Conservation (phyloP, 257 asterid species). For the Linaria vulgaris region DNA sequence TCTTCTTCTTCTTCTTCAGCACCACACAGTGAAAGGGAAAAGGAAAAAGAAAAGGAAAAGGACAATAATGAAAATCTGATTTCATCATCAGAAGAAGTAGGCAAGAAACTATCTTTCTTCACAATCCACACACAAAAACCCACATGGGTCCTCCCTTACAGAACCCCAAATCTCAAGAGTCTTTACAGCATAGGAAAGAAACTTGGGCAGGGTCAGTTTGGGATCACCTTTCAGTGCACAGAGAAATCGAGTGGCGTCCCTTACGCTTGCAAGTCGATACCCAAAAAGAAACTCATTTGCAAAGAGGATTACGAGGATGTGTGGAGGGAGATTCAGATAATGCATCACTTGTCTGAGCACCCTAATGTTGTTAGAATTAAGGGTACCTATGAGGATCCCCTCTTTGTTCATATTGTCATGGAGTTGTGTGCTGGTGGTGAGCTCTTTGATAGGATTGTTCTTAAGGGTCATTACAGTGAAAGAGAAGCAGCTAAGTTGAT, state of each 20-base stretch:
- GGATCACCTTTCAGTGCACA: slow-evolving; percentile 30
- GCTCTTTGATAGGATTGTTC: slow-evolving; percentile 49
- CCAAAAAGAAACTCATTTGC: slow-evolving; percentile 30
- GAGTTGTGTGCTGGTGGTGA: slow-evolving; percentile 58
- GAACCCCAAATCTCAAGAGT: background rate
- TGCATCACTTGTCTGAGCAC: slow-evolving; percentile 38
- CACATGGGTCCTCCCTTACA: slow-evolving; percentile 11
- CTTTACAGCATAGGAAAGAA: slow-evolving; percentile 32
- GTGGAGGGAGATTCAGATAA: slow-evolving; percentile 35
- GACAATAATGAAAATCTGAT: too few species aligned
- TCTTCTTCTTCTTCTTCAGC: too few species aligned
- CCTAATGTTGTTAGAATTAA: slow-evolving; percentile 43
- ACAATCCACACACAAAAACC: background rate
- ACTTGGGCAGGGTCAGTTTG: slow-evolving; percentile 36
- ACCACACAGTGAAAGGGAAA: too few species aligned
- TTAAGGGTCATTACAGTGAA: slow-evolving; percentile 47
- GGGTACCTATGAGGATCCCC: slow-evolving; percentile 42
- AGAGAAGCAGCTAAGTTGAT: slow-evolving; percentile 47
- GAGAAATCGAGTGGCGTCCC: slow-evolving; percentile 22
- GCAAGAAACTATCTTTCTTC: background rate
- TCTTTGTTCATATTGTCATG: slow-evolving; percentile 46
- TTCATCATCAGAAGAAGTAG: background rate
- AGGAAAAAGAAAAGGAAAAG: too few species aligned
- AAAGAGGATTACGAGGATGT: slow-evolving; percentile 33
- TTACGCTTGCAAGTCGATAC: slow-evolving; percentile 35